These are phyloP conservation scores for Phaeosphaeria sp. DNA, from an alignment of 2,329 filamentous ascomycete species.

Conservation along the genomic window DNA sequence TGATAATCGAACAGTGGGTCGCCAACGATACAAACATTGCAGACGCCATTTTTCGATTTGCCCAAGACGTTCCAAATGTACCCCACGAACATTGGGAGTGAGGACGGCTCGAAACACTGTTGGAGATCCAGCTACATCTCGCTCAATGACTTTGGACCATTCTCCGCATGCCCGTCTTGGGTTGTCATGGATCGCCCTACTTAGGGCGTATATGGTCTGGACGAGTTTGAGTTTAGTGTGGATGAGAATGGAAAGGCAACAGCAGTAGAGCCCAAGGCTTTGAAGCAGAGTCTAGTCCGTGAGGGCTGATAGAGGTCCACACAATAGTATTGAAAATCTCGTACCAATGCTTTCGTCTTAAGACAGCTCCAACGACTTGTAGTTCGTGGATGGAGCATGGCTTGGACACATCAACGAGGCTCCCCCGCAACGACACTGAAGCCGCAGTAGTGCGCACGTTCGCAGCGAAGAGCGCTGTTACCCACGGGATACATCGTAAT, in stretches of 20 bases:
- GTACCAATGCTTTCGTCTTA: constrained; percentile 6
- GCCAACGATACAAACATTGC: constrained; percentile 41
- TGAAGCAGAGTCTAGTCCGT: not conserved
- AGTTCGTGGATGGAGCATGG: constrained; percentile 59
- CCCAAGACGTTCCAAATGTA: constrained; percentile 14
- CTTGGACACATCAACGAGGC: constrained; percentile 55
- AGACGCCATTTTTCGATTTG: not conserved
- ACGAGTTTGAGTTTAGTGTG: constrained; percentile 14
- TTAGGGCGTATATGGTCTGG: constrained; percentile 12
- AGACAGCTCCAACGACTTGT: constrained; percentile 29
- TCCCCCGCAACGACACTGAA: constrained; percentile 19
- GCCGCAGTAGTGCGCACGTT: constrained; percentile 40
- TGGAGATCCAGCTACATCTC: constrained; percentile 11
- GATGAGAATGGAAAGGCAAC: constrained; percentile 9
- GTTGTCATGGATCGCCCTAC: constrained; percentile 11
- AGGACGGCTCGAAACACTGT: constrained; percentile 6
- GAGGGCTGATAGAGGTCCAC: not conserved
- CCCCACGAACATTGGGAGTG: constrained; percentile 12
- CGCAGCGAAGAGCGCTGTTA: constrained; percentile 47
- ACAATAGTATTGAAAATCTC: not conserved
- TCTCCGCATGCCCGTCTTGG: constrained; percentile 20
- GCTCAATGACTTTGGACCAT: constrained; percentile 4
- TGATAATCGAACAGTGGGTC: constrained; percentile 39
- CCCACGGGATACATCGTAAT: constrained; percentile 51
- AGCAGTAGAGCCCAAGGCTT: constrained; percentile 8